Evolutionary conservation across 176 grass and related monocot species (phyloP).

Genomic region (Ensete ventricosum): DNA sequence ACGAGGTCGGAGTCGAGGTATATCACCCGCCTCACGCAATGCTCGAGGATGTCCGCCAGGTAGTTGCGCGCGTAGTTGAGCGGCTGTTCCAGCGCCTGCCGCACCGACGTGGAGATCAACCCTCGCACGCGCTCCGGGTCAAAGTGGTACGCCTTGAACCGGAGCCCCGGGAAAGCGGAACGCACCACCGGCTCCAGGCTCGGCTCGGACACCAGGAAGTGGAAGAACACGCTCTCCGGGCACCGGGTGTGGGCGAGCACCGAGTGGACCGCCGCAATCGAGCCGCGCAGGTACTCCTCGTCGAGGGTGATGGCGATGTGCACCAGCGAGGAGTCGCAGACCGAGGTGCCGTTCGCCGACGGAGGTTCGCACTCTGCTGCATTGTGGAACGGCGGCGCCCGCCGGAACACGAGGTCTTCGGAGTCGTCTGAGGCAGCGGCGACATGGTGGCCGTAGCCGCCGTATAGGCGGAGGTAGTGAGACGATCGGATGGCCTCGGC

Average conservation of each 20-base stretch:
- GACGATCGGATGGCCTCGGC: slow-evolving; percentile 17
- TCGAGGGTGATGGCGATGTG: slow-evolving; percentile 15
- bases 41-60: slow-evolving; percentile 10
- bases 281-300: slow-evolving; percentile 11
- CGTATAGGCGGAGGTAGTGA: background rate
- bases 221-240: slow-evolving; percentile 8
- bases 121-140: slow-evolving; percentile 2
- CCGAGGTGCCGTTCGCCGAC: background rate
- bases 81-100: slow-evolving; percentile 12
- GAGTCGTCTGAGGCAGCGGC: no score
- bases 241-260: slow-evolving; percentile 6
- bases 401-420: background rate
- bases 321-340: background rate
- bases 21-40: slow-evolving; percentile 13
- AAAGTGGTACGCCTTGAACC: slow-evolving; percentile 8
- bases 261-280: slow-evolving; percentile 12
- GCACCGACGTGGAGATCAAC: slow-evolving; percentile 6
- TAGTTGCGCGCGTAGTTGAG: slow-evolving; percentile 13
- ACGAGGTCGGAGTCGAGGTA: slow-evolving; percentile 12
- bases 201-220: slow-evolving; percentile 5
- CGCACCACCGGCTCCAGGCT: slow-evolving; percentile 2
- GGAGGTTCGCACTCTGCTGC: background rate
- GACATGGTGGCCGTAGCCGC: background rate
- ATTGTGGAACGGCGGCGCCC: slow-evolving; percentile 5
- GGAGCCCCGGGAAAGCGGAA: slow-evolving; percentile 3